A percentile compares a stretch with the other conserved stretches of the same genome.
phyloP scores from a whole-genome alignment of 768 basidiomycete genomes.

The Lactarius akahatsu region DNA sequence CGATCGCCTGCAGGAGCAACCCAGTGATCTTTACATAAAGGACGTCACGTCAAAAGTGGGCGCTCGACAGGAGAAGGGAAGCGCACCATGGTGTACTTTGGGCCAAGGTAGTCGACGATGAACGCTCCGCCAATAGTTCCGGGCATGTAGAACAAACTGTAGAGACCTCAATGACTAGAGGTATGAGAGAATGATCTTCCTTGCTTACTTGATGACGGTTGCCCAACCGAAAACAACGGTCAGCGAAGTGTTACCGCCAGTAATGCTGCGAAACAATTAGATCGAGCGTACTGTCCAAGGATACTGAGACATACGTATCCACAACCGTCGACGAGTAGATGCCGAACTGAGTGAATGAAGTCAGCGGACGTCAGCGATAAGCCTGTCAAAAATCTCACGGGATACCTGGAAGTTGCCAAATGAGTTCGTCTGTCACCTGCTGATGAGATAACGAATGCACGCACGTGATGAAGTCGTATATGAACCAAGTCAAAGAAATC shows the following conservation, averaged over 20 bases:
- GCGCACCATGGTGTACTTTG: constrained; percentile 70
- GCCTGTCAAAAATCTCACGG: constrained; percentile 43
- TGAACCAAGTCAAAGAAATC: constrained; percentile 79
- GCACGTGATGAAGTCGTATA: constrained; percentile 79
- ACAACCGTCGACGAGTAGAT: constrained; percentile 79
- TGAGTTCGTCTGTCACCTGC: neutral
- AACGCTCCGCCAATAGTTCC: constrained; percentile 75
- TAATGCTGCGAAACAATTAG: constrained; percentile 46
- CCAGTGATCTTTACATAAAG: constrained; percentile 59
- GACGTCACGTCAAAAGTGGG: constrained; percentile 10
- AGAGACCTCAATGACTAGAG: constrained; percentile 29
- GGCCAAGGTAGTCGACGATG: constrained; percentile 70
- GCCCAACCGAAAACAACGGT: constrained; percentile 77
- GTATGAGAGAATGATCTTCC: constrained; percentile 33
- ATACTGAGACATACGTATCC: constrained; percentile 45
- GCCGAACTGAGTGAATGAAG: constrained; percentile 55
- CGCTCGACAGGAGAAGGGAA: constrained; percentile 7
- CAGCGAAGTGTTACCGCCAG: constrained; percentile 51
- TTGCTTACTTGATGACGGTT: constrained; percentile 73
- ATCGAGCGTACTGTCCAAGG: neutral
- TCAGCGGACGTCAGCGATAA: constrained; percentile 15
- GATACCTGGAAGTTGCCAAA: constrained; percentile 46
- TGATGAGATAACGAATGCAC: constrained; percentile 30
- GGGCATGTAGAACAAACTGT: constrained; percentile 65
- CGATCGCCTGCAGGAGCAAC: constrained; percentile 61